These are phyloP conservation scores for Parsonsia alboflavescens DNA, from an alignment of 257 asterid genomes.

Conservation along the genomic window DNA sequence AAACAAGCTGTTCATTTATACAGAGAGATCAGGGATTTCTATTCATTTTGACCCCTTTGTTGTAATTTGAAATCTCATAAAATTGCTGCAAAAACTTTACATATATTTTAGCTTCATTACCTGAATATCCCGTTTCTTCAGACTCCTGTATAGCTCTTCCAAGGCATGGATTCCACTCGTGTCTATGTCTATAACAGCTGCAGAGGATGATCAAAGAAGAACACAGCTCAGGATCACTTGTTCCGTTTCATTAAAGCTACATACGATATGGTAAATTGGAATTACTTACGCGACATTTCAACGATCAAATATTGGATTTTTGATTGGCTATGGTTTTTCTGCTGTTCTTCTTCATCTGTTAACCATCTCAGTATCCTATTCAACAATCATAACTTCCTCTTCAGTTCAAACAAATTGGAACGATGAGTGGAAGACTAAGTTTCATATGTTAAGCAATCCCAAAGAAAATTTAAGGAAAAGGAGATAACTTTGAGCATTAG, in stretches of 20 bases:
- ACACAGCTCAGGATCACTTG: no score
- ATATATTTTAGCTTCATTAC: constrained; percentile 19
- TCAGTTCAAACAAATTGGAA: no score
- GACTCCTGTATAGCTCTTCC: constrained; percentile 58
- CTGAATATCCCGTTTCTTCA: constrained; percentile 51
- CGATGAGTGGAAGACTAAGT: no score
- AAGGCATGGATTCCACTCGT: constrained; percentile 83
- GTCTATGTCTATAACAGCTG: constrained; percentile 94
- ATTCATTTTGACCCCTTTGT: not conserved
- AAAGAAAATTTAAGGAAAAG: not conserved
- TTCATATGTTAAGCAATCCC: no score
- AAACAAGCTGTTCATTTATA: constrained; percentile 45
- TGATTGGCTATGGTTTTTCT: constrained; percentile 21
- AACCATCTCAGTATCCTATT: constrained; percentile 56
- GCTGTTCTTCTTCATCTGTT: constrained; percentile 56
- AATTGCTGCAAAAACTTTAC: not conserved
- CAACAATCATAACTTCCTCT: not conserved
- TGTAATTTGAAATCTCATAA: not conserved
- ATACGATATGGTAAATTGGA: not conserved
- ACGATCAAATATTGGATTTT: constrained; percentile 48
- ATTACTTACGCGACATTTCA: constrained; percentile 56
- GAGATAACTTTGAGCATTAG: not conserved
- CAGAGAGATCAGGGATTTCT: not conserved
- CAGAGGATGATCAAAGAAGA: constrained; percentile 2
- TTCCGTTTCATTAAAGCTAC: not conserved